These are phyloP conservation scores for Drechslera avenae DNA, from an alignment of 2,329 filamentous ascomycete species.

Conservation along the genomic window DNA sequence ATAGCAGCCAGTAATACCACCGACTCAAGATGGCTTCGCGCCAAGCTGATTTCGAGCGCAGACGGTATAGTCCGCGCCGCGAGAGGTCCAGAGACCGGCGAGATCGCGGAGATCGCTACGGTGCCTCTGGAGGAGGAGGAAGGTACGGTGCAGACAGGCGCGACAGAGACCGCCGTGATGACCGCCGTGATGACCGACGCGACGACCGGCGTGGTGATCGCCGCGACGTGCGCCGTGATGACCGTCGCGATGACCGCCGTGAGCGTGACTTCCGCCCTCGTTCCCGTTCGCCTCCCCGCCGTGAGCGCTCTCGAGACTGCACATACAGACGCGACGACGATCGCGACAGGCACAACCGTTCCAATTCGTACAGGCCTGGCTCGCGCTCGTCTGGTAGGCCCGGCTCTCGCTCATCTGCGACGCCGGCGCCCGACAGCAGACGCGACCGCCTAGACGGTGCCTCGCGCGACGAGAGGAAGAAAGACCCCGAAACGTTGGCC, in stretches of 20 bases:
- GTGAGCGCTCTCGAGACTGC: slow-evolving; percentile 52
- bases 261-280: neutral
- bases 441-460: slow-evolving; percentile 43
- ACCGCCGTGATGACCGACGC: slow-evolving; percentile 59
- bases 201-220: slow-evolving; percentile 56
- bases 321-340: slow-evolving; percentile 64
- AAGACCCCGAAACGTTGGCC: slow-evolving; percentile 43
- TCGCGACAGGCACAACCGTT: slow-evolving; percentile 69
- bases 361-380: slow-evolving; percentile 65
- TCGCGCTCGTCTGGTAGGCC: slow-evolving; percentile 65
- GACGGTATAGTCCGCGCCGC: slow-evolving; percentile 45
- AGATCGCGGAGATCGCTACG: slow-evolving; percentile 55
- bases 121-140: slow-evolving; percentile 42
- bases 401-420: slow-evolving; percentile 70
- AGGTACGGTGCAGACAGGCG: slow-evolving; percentile 49
- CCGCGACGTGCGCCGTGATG: neutral
- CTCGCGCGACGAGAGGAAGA: slow-evolving; percentile 63
- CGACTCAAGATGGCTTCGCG: slow-evolving; percentile 53
- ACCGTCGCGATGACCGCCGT: slow-evolving; percentile 52
- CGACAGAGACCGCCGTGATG: slow-evolving; percentile 58
- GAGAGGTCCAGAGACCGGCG: slow-evolving; percentile 26
- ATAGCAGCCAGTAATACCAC: slow-evolving; percentile 28
- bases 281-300: neutral
- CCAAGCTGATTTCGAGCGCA: slow-evolving; percentile 68
- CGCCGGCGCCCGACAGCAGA: slow-evolving; percentile 29